Evolutionary conservation across 2,329 filamentous ascomycete genomes (phyloP).

Genomic region (Fusarium sp.): DNA sequence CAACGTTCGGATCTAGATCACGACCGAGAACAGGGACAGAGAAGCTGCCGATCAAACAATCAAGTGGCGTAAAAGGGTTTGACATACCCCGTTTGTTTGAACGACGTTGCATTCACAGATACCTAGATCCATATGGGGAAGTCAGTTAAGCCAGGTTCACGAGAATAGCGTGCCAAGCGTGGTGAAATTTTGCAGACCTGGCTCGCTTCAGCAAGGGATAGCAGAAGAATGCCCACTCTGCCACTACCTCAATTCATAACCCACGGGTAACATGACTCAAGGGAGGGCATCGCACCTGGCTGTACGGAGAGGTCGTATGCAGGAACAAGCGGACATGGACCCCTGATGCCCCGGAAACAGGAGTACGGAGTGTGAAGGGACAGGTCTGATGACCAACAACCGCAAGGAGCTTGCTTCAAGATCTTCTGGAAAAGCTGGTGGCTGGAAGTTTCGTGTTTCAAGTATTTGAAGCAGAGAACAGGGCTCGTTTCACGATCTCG

Average conservation of each 20-base stretch:
- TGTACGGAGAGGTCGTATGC: conserved; percentile 26
- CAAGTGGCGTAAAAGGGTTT: conserved; percentile 20
- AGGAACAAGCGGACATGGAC: conserved; percentile 29
- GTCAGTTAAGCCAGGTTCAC: neutral
- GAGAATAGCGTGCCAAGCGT: conserved; percentile 29
- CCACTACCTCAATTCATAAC: neutral
- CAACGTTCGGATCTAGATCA: conserved; percentile 21
- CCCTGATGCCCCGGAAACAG: conserved; percentile 40
- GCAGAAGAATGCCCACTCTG: conserved; percentile 10
- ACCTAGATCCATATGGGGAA: conserved; percentile 15
- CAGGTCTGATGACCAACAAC: conserved; percentile 12
- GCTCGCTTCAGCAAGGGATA: conserved; percentile 14
- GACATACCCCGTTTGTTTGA: conserved; percentile 25
- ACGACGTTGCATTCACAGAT: conserved; percentile 21
- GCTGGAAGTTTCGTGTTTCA: conserved; percentile 40
- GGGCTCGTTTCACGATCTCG: conserved; percentile 35
- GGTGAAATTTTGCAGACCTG: conserved; percentile 30
- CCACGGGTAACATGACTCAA: conserved; percentile 38
- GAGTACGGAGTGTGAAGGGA: conserved; percentile 16
- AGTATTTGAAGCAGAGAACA: conserved; percentile 33
- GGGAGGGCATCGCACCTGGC: conserved; percentile 13
- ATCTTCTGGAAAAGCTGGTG: conserved; percentile 43
- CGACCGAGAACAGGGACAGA: conserved; percentile 4
- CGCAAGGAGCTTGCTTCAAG: conserved; percentile 30
- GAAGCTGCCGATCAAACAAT: conserved; percentile 32